Percentiles rank a stretch among this genome's conserved stretches.
These are phyloP conservation scores for Fusarium aywerte DNA, from an alignment of 2,329 filamentous ascomycete species.

Conservation along the genomic window DNA sequence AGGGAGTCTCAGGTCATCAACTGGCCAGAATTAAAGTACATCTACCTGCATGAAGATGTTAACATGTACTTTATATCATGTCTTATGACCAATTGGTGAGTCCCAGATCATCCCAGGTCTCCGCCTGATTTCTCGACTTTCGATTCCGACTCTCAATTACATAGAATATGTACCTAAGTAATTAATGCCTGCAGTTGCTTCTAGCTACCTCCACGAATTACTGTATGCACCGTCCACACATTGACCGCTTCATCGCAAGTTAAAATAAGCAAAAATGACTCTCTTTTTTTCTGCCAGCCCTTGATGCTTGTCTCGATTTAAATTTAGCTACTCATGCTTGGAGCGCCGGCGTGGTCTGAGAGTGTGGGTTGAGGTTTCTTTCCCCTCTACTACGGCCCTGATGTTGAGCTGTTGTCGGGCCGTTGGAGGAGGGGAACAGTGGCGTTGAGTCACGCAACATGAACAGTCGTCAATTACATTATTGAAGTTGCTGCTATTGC, in stretches of 20 bases:
- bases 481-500: background rate
- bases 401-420: conserved; percentile 38
- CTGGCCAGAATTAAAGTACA: conserved; percentile 33
- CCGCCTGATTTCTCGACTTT: conserved; percentile 7
- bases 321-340: conserved; percentile 11
- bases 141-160: conserved; percentile 22
- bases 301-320: conserved; percentile 2
- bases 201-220: background rate
- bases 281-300: background rate
- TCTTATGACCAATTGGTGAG: conserved; percentile 37
- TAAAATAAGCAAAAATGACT: conserved; percentile 16
- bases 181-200: conserved; percentile 39
- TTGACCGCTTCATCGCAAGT: conserved; percentile 36
- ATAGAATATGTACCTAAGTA: conserved; percentile 30
- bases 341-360: conserved; percentile 18
- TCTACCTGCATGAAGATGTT: conserved; percentile 23
- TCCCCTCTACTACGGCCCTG: conserved; percentile 28
- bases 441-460: conserved; percentile 19
- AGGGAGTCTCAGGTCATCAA: conserved; percentile 23
- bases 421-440: conserved; percentile 36
- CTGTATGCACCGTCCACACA: background rate
- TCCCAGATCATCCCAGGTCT: conserved; percentile 22
- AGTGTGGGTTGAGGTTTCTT: conserved; percentile 21
- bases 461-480: background rate
- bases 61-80: conserved; percentile 19